Conservation (phyloP, 139 green algal genomes). For the Closterium sp. region DNA sequence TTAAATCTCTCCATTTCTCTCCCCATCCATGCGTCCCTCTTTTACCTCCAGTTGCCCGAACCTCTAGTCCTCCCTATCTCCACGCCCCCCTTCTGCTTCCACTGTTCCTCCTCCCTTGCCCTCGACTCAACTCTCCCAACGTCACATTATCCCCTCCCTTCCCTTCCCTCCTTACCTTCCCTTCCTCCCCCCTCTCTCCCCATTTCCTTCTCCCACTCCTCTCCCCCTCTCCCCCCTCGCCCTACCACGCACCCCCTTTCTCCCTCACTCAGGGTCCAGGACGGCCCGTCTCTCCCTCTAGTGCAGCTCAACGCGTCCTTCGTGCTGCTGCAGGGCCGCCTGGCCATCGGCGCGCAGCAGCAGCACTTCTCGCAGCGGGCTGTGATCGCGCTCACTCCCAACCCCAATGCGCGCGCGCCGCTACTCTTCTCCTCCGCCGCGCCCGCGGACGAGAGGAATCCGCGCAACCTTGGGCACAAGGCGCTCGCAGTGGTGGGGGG, state of each 20-base stretch:
- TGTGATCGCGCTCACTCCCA: slow-evolving; percentile 25
- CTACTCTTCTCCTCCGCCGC: slow-evolving; percentile 12
- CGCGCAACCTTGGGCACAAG: slow-evolving; percentile 38
- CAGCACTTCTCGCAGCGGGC: slow-evolving; percentile 34
- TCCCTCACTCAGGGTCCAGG: slow-evolving; percentile 16
- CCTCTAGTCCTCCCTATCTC: too few relatives aligned
- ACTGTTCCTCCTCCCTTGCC: too few relatives aligned
- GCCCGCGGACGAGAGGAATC: slow-evolving; percentile 9
- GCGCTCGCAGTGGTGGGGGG: slow-evolving; percentile 20
- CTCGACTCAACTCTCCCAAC: too few relatives aligned
- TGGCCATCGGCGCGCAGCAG: slow-evolving; percentile 11
- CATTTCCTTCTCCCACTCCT: background rate
- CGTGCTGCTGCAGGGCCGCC: slow-evolving; percentile 24
- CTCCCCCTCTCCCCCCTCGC: background rate
- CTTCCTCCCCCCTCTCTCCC: background rate
- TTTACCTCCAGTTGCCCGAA: too few relatives aligned
- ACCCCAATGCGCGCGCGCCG: slow-evolving; percentile 12
- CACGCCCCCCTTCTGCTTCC: too few relatives aligned
- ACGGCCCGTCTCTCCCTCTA: background rate
- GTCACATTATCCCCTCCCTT: background rate
- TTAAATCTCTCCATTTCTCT: too few relatives aligned
- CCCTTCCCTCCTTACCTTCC: background rate
- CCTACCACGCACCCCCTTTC: background rate
- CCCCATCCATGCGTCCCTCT: too few relatives aligned
- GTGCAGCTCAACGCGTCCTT: slow-evolving; percentile 1